Base-by-base conservation (phyloP, 805 yeast species). In the Candida stauntonica region DNA sequence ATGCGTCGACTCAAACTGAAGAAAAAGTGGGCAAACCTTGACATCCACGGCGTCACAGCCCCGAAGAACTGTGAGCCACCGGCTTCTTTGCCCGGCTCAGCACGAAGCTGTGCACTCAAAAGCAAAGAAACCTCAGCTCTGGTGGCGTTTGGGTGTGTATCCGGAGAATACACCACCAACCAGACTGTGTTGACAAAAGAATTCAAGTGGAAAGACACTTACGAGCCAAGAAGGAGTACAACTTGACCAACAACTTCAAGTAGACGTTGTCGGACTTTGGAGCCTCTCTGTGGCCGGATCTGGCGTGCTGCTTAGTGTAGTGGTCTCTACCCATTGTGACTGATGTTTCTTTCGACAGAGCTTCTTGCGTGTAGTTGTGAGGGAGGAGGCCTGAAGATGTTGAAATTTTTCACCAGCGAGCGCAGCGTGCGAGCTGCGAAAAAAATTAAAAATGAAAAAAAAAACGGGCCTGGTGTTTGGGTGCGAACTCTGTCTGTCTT, bases 241-340 rank as follows among this genome's bases (percentile, higher is more conserved):
- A 79, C 84, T 91, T 91, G 72, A 91, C 98, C 75, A 93, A 84
- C 69, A 93, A 75, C 75, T 84, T 85, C 77, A 93, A 79, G 96
- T 93, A 93, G 76, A 89, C 96, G 71, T 93, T 93, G 77, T 93
- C 96, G 58, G 98, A 91, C 81, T 87, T 87, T 77, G 99, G 99
- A 74, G 97, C 97, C 69, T 83, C 75, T 78, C 99, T 88, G 87
- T 87, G 95, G 74, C 95, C 82, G 60, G 82, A 75, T 76, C 88
- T 86, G 68, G 77, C 79, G 83, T 93, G 99, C 77, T 87, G 97
- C 75, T 91, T 93, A 70, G 80, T 70, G 74, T 83, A 78, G 79
- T 86, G 95, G 79, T 93, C 98, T 76, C 82, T 86, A 82, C 96
- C 98, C 98, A 89, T 89, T 65, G 62, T 72, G 41, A 34, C 39